A percentile compares a stretch with the other conserved stretches of the same genome.
Evolutionary conservation across 805 yeast genomes (phyloP).

Genomic region (Pichia cabralensis): DNA sequence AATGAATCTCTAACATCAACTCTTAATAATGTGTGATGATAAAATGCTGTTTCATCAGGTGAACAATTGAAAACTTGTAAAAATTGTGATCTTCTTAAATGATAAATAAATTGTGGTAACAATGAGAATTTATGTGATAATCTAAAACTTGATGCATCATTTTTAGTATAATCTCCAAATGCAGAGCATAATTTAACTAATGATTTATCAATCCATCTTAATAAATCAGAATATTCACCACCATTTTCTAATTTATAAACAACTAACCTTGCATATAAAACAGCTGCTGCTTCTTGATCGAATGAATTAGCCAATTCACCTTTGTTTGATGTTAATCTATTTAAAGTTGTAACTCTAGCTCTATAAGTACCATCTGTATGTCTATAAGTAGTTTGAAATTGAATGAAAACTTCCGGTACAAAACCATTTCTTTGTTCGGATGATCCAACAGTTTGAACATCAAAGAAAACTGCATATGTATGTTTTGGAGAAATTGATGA

Average conservation of each 20-base stretch:
- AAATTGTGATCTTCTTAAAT: constrained; percentile 92
- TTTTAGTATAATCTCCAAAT: constrained; percentile 88
- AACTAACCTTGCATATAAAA: constrained; percentile 82
- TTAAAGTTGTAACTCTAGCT: constrained; percentile 81
- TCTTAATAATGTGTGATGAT: constrained; percentile 82
- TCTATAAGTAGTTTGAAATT: constrained; percentile 86
- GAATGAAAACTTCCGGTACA: constrained; percentile 35
- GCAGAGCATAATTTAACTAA: constrained; percentile 83
- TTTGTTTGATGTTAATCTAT: constrained; percentile 39
- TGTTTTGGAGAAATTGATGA: constrained; percentile 80
- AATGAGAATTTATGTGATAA: constrained; percentile 74
- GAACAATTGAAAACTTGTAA: constrained; percentile 94
- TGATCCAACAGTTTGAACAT: constrained; percentile 47
- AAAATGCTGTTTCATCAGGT: constrained; percentile 97
- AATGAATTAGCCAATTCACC: constrained; percentile 54
- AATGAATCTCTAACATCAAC: constrained; percentile 90
- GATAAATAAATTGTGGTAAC: constrained; percentile 93
- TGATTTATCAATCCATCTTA: constrained; percentile 91
- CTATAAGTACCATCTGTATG: constrained; percentile 91
- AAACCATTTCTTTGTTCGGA: constrained; percentile 31
- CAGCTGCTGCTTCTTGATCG: constrained; percentile 98
- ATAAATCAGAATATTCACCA: constrained; percentile 60
- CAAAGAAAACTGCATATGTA: constrained; percentile 84
- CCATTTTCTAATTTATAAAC: constrained; percentile 86
- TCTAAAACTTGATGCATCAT: constrained; percentile 73